Evolutionary conservation across 106 monocot species (phyloP), one percentile per base, ranked within the genome.

Genomic region (Dendrobium chrysotoxum): DNA sequence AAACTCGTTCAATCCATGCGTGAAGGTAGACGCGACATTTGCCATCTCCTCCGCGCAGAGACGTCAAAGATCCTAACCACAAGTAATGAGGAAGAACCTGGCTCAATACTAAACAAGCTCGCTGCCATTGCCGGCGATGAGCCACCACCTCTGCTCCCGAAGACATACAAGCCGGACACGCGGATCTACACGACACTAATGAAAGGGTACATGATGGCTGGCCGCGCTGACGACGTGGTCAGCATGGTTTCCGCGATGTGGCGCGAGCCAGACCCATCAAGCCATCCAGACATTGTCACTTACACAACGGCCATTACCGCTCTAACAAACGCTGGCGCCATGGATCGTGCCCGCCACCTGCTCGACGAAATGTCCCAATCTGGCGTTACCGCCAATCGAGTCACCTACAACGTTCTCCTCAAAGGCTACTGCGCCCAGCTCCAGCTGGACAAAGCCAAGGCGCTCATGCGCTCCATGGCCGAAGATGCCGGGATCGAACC

Each of bases 141-240:
- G 25, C 84, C 87, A 21, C 82, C 84, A 31, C 50, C 50, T 50
- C 28, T 88, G 71, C 81, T 96, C 39, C 87, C 93, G 0, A 90
- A 86, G 85, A 79, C 55, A 0, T 94, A 92, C 79, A 31, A n/a
- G 25, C 94, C 96, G 0, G 87, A 96, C 78, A 64, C 92, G 5
- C 75, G 96, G 39, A 88, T 90, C 5, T 96, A 92, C 84, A 94
- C 93, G 9, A 96, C 93, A 5, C 68, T 96, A 70, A 94, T 96
- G 96, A 96, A 96, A 79, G 96, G 96, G 0, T 94, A 96, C 87
- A 92, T 94, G 93, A 93, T 89, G 31, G 83, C 72, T 31, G 93
- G 93, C 15, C 80, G 93, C 4, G 82, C 90, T 1, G 85, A 92
- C 45, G 93, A 93, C n/a, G 96, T 96, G 9, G 83, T 96, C 25